Base-by-base conservation (phyloP, 2,329 filamentous ascomycete genomes). In the Fragosphaeria purpurea region DNA sequence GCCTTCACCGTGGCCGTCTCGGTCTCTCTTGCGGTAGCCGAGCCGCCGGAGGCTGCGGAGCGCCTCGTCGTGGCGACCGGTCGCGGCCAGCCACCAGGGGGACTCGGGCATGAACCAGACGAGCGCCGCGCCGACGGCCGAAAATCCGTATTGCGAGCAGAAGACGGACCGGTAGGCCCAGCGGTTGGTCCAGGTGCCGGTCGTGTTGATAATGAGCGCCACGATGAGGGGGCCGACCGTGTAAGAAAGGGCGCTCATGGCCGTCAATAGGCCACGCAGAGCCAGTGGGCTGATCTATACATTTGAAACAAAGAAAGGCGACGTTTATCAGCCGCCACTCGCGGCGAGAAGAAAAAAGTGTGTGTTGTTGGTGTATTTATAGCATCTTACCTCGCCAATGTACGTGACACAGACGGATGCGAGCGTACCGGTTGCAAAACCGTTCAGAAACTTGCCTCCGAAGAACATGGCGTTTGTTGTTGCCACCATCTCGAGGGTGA, bases 11-110 rank as follows among this genome's bases (percentile, higher is more conserved):
- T 22, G 22, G 22, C 22, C 22, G 22, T 22, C 22, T 22, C 22
- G 22, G 22, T 22, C 22, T 3, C 22, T 22, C 22, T 22, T 22
- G 22, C 22, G 22, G 22, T 22, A 22, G 22, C 22, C 22, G 22
- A 22, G 22, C 3, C 22, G 22, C 22, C 22, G 22, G 22, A 22
- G 22, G 22, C 22, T 22, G 22, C 22, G 53, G 37, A 66, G 63
- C 0, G 72, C 72, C 33, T 73, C 67, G 0, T 67, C 66, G 8
- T 56, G 56, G 11, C 64, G 60, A 4, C 68, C 70, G 47, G 64
- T 66, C 4, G 71, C 67, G 7, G 72, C 66, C 11, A 55, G 54
- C 54, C 54, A 55, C 51, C 51, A 55, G 1, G 54, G 54, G 12
- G 53, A 55, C 51, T 55, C 53, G 6, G 53, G 53, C 41, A 51